phyloP scores from a whole-genome alignment of 441 rosid genomes.

The Euphorbia celastroides region DNA sequence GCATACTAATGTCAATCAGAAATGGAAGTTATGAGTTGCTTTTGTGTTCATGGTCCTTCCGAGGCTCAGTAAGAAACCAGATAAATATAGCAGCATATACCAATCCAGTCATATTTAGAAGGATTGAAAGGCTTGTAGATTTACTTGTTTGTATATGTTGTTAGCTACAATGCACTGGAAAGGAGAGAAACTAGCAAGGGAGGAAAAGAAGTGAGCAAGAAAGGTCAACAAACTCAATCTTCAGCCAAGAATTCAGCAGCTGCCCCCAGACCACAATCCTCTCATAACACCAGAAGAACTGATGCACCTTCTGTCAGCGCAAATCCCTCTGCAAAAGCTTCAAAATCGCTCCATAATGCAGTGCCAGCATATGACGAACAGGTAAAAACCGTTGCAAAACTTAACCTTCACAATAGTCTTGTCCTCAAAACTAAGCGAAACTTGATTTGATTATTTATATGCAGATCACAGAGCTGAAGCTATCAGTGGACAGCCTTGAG shows the following conservation, averaged over 20 bases:
- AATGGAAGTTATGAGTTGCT: neutral
- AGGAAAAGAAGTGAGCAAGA: conserved; percentile 77
- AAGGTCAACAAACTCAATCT: conserved; percentile 49
- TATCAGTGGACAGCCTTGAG: conserved; percentile 88
- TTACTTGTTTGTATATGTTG: neutral
- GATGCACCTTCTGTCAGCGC: conserved; percentile 40
- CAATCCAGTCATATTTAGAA: neutral
- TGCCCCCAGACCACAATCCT: conserved; percentile 52
- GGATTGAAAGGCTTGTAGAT: neutral
- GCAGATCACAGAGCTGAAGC: conserved; percentile 90
- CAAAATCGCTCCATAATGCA: conserved; percentile 48
- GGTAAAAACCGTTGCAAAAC: conserved; percentile 29
- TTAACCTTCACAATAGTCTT: neutral
- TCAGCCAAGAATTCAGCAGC: conserved; percentile 49
- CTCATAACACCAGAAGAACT: conserved; percentile 47
- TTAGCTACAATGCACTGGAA: conserved; percentile 78
- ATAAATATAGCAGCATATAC: neutral
- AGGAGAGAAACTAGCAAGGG: conserved; percentile 88
- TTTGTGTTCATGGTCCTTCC: neutral
- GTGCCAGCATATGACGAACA: conserved; percentile 70
- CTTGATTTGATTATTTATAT: neutral
- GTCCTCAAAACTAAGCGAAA: conserved; percentile 10
- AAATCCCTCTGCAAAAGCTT: conserved; percentile 40
- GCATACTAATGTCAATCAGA: neutral
- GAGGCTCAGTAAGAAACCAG: neutral